A percentile compares a stretch with the other conserved stretches of the same genome.
These are phyloP conservation scores for Trypanosoma melophagium DNA, from an alignment of 208 protist genomes.

Conservation along the genomic window DNA sequence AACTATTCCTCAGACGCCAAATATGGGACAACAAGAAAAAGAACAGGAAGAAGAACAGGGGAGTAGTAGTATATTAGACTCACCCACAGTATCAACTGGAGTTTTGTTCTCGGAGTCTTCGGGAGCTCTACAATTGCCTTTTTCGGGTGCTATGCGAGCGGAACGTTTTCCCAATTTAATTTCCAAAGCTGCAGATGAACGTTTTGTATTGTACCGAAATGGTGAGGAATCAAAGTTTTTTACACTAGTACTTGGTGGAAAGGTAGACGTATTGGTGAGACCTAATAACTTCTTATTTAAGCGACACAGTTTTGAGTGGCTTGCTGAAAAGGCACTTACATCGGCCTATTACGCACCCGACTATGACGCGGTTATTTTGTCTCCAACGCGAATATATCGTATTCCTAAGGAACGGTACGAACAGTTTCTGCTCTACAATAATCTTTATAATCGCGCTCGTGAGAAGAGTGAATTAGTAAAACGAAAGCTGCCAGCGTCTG, in stretches of 20 bases:
- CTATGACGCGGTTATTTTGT: conserved; percentile 75
- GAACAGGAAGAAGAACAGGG: too few relatives aligned
- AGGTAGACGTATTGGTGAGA: conserved; percentile 68
- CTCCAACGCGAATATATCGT: conserved; percentile 60
- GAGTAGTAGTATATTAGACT: too few relatives aligned
- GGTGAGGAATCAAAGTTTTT: conserved; percentile 56
- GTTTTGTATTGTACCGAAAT: conserved; percentile 67
- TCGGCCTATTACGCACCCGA: conserved; percentile 63
- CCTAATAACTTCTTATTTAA: conserved; percentile 49
- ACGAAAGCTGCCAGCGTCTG: not conserved
- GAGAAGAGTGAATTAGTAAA: not conserved
- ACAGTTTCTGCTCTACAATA: conserved; percentile 53
- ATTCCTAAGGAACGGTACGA: conserved; percentile 59
- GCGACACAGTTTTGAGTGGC: conserved; percentile 61
- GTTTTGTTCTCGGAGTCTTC: not conserved
- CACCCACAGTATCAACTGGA: too few relatives aligned
- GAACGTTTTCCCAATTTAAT: conserved; percentile 45
- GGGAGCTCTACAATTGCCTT: not conserved
- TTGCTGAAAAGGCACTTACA: conserved; percentile 77
- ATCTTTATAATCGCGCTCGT: conserved; percentile 27
- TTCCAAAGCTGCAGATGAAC: conserved; percentile 35
- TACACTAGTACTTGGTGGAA: conserved; percentile 72
- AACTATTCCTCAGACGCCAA: not conserved
- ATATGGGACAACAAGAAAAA: not conserved
- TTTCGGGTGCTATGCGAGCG: not conserved